Base-by-base conservation (phyloP, 2,329 filamentous ascomycete species). In the Amauroascus verrucosus region DNA sequence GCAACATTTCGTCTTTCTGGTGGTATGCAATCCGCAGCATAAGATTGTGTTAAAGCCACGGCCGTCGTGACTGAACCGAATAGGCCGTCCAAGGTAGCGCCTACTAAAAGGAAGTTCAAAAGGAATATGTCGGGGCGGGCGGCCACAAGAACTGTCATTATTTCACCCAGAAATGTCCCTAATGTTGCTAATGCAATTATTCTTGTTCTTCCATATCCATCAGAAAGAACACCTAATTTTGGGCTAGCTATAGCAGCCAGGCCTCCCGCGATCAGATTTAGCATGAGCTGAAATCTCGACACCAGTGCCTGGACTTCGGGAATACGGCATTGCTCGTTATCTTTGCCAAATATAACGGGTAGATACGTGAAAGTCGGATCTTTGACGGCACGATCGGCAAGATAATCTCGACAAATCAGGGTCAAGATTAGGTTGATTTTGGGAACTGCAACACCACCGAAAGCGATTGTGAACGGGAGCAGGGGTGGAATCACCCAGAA, bases 41-140 rank as follows among this genome's bases (percentile, higher is more conserved):
- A 98, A 0, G 91, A 88, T 66, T 94, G 84, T 20, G 82, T 83
- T 54, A 95, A 73, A 44, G 85, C 82, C 74, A 85, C 85, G 26
- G 84, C 85, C 0, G 88, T 81, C 1, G 89, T 95, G 66, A 96
- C 95, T 0, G 90, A 95, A 6, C 93, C 93, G 8, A 83, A 83
- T 4, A 95, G 64, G 3, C 93, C 93, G 64, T 98, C 93, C 44
- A 90, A 75, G 8, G 86, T 75, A 33, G 83, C 80, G 8, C 88
- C 88, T 1, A 91, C 67, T 5, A 97, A 72, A 20, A 98, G 73
- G 79, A 87, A 86, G 53, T 85, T 83, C 62, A 95, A 87, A 57
- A 84, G 78, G 48, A 95, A 72, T 0, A 70, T 71, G 9, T 89
- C 81, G 0, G 89, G 85, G 60, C 81, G 89, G 57, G 78, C 84